These are phyloP conservation scores for Cucumis hystrix DNA, from an alignment of 306 rosid species.

Conservation along the genomic window DNA sequence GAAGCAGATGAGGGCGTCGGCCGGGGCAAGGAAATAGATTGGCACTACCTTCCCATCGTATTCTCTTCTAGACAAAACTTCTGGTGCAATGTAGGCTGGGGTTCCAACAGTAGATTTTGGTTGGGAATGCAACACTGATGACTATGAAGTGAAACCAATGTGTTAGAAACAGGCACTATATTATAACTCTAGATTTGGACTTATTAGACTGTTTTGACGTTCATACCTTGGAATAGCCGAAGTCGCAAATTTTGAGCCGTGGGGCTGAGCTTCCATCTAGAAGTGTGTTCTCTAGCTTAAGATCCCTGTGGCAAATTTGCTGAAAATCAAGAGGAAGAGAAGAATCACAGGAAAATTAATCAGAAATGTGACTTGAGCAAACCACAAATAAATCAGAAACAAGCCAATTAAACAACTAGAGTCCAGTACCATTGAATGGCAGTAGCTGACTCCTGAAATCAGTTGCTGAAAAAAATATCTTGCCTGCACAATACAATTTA, in stretches of 20 bases:
- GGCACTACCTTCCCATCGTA: conserved; percentile 82
- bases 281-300: conserved; percentile 95
- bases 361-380: background rate
- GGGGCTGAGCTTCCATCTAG: conserved; percentile 92
- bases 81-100: conserved; percentile 98
- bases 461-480: conserved; percentile 84
- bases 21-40: background rate
- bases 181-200: background rate
- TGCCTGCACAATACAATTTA: conserved; percentile 32
- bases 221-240: conserved; percentile 87
- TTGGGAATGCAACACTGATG: conserved; percentile 92
- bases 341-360: background rate
- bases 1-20: background rate
- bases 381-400: background rate
- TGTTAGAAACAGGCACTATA: background rate
- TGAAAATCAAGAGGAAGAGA: conserved; percentile 13
- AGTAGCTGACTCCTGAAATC: conserved; percentile 95
- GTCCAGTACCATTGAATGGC: conserved; percentile 74
- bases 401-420: background rate
- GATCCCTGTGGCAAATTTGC: conserved; percentile 99
- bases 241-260: conserved; percentile 85
- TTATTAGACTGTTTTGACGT: background rate
- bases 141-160: conserved; percentile 30
- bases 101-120: conserved; percentile 99
- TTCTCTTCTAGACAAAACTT: conserved; percentile 67